Base-by-base conservation (phyloP, 2,329 filamentous ascomycete species). In the Colletotrichum siamense region DNA sequence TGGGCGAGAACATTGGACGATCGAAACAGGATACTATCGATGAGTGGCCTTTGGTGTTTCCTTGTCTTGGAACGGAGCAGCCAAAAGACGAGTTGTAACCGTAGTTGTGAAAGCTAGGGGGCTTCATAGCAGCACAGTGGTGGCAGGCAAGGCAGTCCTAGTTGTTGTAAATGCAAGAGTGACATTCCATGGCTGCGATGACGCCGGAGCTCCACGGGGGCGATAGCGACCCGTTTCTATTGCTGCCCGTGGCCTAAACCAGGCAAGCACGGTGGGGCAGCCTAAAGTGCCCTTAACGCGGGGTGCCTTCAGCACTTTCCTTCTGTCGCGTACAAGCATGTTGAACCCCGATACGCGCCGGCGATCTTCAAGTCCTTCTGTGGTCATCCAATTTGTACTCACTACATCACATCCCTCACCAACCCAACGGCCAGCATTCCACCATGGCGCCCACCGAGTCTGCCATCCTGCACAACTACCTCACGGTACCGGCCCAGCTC, bases 381-480 rank as follows among this genome's bases (percentile, higher is more conserved):
- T 22, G 44, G 44, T 52, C 44, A 52, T 5, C 44, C 44, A 8
- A 52, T 4, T 22, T 44, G 34, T 15, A 49, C 39, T 49, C 57
- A 28, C 24, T 28, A n/a, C 57, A 52, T 26, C 8, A 9, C 32
- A 22, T 39, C 32, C 5, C 15, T 64, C 62, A n/a, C 24, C 32
- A 10, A 64, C 13, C 34, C 24, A 36, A 22, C 44, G 6, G 6
- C 26, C 3, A 10, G 69, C 69, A 52, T 22, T 52, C 65, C 70
- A 87, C 78, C 76, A 95, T 96, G 94, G 88, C 94, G 5, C 93
- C 94, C 10, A 93, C 92, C 61, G 96, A 98, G 86, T 88, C 91
- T 72, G 90, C 92, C 32, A 94, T 98, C 78, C 90, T 98, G 68
- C 89, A 89, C 81, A 93, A 94, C 84, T 98, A 96, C 83, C 91